Evolutionary conservation across 2,329 filamentous ascomycete genomes (phyloP).

Genomic region (Arthrobotrys pseudoclavata): DNA sequence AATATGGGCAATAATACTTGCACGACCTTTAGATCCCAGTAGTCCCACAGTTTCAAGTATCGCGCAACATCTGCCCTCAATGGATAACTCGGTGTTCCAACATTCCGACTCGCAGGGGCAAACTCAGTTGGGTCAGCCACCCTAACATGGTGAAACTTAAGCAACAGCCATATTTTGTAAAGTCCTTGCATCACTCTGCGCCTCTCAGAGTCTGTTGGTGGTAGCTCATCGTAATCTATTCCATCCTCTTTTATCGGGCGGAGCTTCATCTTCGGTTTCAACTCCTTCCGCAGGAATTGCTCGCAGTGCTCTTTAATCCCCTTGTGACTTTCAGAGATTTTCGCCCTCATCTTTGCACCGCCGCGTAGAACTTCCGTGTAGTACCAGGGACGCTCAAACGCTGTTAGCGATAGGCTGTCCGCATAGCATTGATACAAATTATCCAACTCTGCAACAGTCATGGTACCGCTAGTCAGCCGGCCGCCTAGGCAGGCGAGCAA

Average conservation of each 20-base stretch:
- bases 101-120: not conserved
- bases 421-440: constrained; percentile 10
- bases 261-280: not conserved
- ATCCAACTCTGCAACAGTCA: constrained; percentile 7
- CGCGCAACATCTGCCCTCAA: constrained; percentile 20
- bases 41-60: constrained; percentile 31
- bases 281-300: constrained; percentile 4
- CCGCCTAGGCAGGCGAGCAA: constrained; percentile 17
- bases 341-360: not conserved
- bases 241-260: not conserved
- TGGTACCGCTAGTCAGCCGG: not conserved
- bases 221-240: not conserved
- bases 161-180: constrained; percentile 31
- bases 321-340: constrained; percentile 4
- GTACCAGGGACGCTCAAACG: constrained; percentile 15
- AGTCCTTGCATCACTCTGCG: constrained; percentile 12
- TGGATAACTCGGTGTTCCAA: not conserved
- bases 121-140: not conserved
- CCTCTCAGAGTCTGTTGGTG: constrained; percentile 21
- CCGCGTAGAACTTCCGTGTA: constrained; percentile 12
- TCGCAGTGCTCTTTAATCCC: constrained; percentile 15
- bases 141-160: constrained; percentile 16
- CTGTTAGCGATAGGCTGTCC: not conserved
- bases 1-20: constrained; percentile 33
- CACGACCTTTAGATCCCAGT: constrained; percentile 30